phyloP scores from a whole-genome alignment of 73 alveolate species.

The Loxodes magnus region DNA sequence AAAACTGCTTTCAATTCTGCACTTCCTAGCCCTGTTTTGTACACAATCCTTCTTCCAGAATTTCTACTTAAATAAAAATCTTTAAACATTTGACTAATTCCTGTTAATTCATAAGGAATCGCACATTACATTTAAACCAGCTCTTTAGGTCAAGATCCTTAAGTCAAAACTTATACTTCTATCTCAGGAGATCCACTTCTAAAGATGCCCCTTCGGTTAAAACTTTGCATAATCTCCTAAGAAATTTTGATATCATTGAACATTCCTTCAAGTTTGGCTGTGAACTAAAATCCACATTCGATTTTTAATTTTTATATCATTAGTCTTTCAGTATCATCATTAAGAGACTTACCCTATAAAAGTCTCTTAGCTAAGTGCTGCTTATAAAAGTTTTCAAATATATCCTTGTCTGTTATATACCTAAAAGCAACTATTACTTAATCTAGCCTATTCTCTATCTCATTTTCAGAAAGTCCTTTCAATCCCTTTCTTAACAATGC shows the following conservation, averaged over 20 bases:
- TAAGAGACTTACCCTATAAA: constrained; percentile 11
- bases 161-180: constrained; percentile 40
- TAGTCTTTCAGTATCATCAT: constrained; percentile 52
- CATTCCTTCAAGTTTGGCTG: constrained; percentile 62
- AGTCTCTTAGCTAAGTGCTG: constrained; percentile 33
- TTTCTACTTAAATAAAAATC: constrained; percentile 35
- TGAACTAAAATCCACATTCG: constrained; percentile 50
- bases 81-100: constrained; percentile 16
- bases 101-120: constrained; percentile 20
- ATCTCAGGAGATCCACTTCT: constrained; percentile 18
- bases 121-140: not conserved
- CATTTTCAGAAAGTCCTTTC: constrained; percentile 33
- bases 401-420: constrained; percentile 44
- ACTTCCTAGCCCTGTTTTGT: constrained; percentile 37
- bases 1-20: constrained; percentile 38
- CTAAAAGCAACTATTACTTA: constrained; percentile 32
- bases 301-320: constrained; percentile 46
- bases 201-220: constrained; percentile 14
- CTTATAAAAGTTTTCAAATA: constrained; percentile 47
- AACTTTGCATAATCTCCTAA: constrained; percentile 27
- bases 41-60: constrained; percentile 42
- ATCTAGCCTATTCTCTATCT: constrained; percentile 27
- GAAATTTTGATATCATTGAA: constrained; percentile 46
- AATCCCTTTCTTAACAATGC: constrained; percentile 25
- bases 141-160: constrained; percentile 50